Conservation (phyloP, 148 eudicot species). For the Fagopyrum tataricum region DNA sequence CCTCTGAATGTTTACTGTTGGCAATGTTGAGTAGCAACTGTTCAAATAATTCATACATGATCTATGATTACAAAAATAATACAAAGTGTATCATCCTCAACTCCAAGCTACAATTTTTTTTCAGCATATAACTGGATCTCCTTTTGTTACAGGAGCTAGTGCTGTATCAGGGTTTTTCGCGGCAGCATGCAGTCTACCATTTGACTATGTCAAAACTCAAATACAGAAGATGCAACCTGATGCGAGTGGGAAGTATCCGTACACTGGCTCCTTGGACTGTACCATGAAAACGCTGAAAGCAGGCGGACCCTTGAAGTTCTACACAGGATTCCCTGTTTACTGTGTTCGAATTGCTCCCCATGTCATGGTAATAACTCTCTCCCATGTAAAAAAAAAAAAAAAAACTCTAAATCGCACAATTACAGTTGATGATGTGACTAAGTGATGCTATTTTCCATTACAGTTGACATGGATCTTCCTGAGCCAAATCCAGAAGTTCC, state of each 20-base stretch:
- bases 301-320: conserved; percentile 27
- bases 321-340: conserved; percentile 27
- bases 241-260: conserved; percentile 25
- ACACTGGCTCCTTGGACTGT: conserved; percentile 26
- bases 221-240: conserved; percentile 34
- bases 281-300: conserved; percentile 23
- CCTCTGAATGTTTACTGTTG: not conserved
- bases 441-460: not conserved
- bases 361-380: conserved; percentile 22
- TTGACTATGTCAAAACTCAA: conserved; percentile 27
- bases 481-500: conserved; percentile 10
- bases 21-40: not conserved
- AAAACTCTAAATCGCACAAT: no score
- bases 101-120: no score
- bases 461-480: conserved; percentile 20
- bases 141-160: conserved; percentile 23
- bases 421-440: not conserved
- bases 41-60: no score
- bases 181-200: conserved; percentile 28
- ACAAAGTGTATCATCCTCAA: no score
- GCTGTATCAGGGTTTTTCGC: conserved; percentile 27
- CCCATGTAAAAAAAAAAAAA: not conserved
- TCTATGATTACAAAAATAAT: no score
- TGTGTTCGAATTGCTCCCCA: conserved; percentile 27
- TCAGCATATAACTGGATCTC: no score